Percentiles rank a stretch among this genome's conserved stretches.
Evolutionary conservation across 352 stramenopile species (phyloP).

Genomic region (Phytophthora crassamura): DNA sequence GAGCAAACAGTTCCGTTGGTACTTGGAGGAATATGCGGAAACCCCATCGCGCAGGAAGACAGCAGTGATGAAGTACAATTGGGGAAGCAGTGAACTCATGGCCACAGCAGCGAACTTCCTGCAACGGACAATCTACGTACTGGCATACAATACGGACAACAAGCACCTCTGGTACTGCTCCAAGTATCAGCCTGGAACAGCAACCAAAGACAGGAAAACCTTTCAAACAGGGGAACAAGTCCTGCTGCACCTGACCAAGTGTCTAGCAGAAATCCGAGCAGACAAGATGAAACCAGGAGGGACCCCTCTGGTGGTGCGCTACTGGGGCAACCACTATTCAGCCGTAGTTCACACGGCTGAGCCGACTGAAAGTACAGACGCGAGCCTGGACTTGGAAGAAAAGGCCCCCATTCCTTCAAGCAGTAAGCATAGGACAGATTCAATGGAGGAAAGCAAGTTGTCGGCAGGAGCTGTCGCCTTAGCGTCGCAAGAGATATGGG

Average conservation of each 20-base stretch:
- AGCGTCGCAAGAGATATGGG: no score
- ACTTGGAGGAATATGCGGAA: neutral
- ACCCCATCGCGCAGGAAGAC: neutral
- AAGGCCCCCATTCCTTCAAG: no score
- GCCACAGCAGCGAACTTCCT: constrained; percentile 1
- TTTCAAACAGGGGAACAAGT: neutral
- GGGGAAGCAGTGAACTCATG: neutral
- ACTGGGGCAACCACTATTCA: neutral
- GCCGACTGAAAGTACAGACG: no score
- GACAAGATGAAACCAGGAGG: neutral
- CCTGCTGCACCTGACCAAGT: neutral
- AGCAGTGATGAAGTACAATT: constrained; percentile 2
- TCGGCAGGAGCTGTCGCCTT: no score
- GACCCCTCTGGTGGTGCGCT: neutral
- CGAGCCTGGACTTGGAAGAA: no score
- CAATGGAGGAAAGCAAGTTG: no score
- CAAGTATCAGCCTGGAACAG: neutral
- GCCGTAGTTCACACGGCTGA: no score
- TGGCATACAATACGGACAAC: neutral
- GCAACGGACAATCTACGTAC: neutral
- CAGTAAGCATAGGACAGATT: no score
- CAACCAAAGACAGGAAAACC: neutral
- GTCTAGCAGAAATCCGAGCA: neutral
- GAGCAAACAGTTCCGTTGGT: constrained; percentile 18
- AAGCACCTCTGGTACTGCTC: neutral